Evolutionary conservation across 306 rosid species (phyloP).

Genomic region (Albizia julibrissin): DNA sequence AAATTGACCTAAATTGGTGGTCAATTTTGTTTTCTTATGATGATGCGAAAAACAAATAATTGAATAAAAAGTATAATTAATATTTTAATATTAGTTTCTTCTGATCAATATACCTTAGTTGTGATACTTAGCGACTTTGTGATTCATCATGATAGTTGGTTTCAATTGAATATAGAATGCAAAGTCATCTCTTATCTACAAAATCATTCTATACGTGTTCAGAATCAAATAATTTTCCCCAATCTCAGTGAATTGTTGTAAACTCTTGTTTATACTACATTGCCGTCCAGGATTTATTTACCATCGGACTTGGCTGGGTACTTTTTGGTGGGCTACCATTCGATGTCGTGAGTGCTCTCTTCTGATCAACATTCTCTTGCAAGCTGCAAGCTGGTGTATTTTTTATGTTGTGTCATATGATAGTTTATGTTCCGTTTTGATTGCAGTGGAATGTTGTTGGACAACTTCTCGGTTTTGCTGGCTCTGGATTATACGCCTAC

Average conservation of each 20-base stretch:
- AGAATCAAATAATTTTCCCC: not conserved
- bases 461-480: slow-evolving; percentile 77
- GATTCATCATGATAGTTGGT: not conserved
- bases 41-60: not conserved
- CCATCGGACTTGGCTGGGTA: slow-evolving; percentile 91
- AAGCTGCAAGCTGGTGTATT: not conserved
- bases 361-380: not conserved
- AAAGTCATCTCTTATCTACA: not conserved
- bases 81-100: slow-evolving; percentile 3
- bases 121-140: not conserved
- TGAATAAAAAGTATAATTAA: not conserved
- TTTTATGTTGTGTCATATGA: not conserved
- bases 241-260: slow-evolving; percentile 10
- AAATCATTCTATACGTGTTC: not conserved
- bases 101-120: not conserved
- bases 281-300: slow-evolving; percentile 73
- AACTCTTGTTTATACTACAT: slow-evolving; percentile 19
- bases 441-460: slow-evolving; percentile 83
- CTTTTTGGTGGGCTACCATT: slow-evolving; percentile 91
- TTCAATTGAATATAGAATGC: slow-evolving; percentile 10
- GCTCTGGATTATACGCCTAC: slow-evolving; percentile 89
- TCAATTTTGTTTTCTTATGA: not conserved
- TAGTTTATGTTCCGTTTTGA: slow-evolving; percentile 20
- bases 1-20: not conserved
- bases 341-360: slow-evolving; percentile 47